Evolutionary conservation across 2,329 filamentous ascomycete genomes (phyloP).

Genomic region (Fusarium sp.): DNA sequence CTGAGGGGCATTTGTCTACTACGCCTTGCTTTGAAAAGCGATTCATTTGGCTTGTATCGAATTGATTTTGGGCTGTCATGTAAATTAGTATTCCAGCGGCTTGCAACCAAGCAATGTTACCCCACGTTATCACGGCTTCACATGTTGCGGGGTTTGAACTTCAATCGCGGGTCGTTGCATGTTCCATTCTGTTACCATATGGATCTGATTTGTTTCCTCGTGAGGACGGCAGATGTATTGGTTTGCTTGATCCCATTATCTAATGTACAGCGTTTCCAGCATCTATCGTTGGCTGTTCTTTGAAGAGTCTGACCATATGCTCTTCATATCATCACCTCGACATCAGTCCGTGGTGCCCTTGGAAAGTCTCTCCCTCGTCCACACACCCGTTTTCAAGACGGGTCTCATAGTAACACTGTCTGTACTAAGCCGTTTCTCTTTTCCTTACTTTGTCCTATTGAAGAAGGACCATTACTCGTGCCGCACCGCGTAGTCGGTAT

Average conservation of each 20-base stretch:
- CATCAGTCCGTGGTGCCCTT: conserved; percentile 9
- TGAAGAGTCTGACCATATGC: conserved; percentile 19
- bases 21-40: conserved; percentile 1
- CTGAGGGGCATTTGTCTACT: conserved; percentile 1
- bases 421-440: conserved; percentile 19
- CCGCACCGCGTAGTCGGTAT: conserved; percentile 84
- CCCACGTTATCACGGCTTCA: not conserved
- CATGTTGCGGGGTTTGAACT: not conserved
- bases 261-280: conserved; percentile 48
- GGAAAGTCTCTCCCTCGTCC: conserved; percentile 15
- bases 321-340: conserved; percentile 18
- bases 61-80: not conserved
- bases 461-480: conserved; percentile 64
- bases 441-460: conserved; percentile 37
- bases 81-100: not conserved
- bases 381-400: conserved; percentile 29
- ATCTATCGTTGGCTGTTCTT: conserved; percentile 23
- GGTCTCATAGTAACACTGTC: conserved; percentile 31
- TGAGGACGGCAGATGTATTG: conserved; percentile 37
- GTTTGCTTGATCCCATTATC: conserved; percentile 46
- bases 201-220: conserved; percentile 11
- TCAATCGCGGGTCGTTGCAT: conserved; percentile 2
- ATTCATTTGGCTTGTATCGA: conserved; percentile 10
- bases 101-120: not conserved
- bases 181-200: conserved; percentile 26